phyloP scores from a whole-genome alignment of 176 grass and related monocot species.

The Echinochloa phyllopogon region DNA sequence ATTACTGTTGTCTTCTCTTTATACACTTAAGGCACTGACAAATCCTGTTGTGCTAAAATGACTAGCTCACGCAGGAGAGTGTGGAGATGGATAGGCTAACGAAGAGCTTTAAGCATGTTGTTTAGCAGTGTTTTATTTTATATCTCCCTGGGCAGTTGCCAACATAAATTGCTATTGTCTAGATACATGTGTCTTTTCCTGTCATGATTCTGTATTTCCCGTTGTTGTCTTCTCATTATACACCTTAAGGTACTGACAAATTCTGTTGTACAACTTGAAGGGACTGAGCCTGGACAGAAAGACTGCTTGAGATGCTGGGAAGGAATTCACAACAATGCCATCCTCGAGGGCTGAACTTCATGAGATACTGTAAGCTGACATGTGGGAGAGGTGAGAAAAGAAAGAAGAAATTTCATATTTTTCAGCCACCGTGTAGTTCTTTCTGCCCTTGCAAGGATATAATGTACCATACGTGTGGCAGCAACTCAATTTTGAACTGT shows the following conservation, averaged over 20 bases:
- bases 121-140: not conserved
- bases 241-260: constrained; percentile 28
- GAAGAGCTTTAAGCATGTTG: not conserved
- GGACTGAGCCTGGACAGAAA: constrained; percentile 40
- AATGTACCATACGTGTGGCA: not conserved
- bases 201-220: not conserved
- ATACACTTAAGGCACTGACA: constrained; percentile 32
- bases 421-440: not conserved
- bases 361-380: constrained; percentile 22
- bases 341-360: constrained; percentile 9
- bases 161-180: not conserved
- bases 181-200: not conserved
- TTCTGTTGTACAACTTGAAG: constrained; percentile 27
- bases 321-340: not conserved
- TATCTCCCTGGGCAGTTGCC: not conserved
- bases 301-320: constrained; percentile 14
- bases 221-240: not conserved
- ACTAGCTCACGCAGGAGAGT: not conserved
- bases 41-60: not conserved
- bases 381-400: not conserved
- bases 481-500: constrained; percentile 32
- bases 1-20: not conserved
- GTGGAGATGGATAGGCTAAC: not conserved
- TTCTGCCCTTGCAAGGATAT: not conserved
- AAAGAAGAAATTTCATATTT: not conserved